Evolutionary conservation across 352 stramenopile species (phyloP).

Genomic region (Thalassiosira exigua): DNA sequence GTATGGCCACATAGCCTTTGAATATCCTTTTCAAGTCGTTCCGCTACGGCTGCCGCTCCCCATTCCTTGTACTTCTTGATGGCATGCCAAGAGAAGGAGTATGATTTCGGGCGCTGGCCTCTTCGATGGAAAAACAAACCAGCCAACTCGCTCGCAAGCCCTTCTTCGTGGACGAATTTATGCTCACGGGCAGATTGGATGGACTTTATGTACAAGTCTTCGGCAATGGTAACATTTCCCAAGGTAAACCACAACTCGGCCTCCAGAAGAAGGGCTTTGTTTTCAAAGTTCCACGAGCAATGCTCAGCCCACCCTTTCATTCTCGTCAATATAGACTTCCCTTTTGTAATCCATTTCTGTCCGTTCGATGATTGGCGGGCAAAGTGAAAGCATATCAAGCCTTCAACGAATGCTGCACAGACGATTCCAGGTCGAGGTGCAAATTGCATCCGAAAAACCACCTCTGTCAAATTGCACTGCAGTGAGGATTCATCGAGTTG

Average conservation of each 20-base stretch:
- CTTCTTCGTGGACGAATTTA: slow-evolving; percentile 34
- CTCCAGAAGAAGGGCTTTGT: slow-evolving; percentile 24
- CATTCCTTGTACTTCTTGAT: slow-evolving; percentile 10
- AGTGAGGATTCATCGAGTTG: too few relatives aligned
- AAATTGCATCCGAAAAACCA: too few relatives aligned
- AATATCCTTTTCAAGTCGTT: slow-evolving; percentile 16
- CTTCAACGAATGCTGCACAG: background rate
- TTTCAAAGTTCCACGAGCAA: slow-evolving; percentile 28
- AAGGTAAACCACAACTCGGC: slow-evolving; percentile 6
- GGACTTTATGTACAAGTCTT: slow-evolving; percentile 20
- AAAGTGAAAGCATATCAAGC: slow-evolving; percentile 1
- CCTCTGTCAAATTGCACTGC: too few relatives aligned
- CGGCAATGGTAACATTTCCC: slow-evolving; percentile 6
- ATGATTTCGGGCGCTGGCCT: background rate
- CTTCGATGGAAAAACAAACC: slow-evolving; percentile 14
- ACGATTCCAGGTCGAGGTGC: too few relatives aligned
- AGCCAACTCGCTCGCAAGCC: slow-evolving; percentile 17
- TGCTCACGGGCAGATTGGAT: slow-evolving; percentile 10
- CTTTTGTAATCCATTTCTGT: background rate
- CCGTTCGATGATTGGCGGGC: background rate
- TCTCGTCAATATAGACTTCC: background rate
- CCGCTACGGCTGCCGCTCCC: slow-evolving; percentile 17
- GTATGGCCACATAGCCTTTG: too few relatives aligned
- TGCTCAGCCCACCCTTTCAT: background rate
- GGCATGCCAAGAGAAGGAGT: slow-evolving; percentile 1